A percentile compares a stretch with the other conserved stretches of the same genome.
Evolutionary conservation across 352 stramenopile genomes (phyloP).

Genomic region (Aphanomyces invadans): DNA sequence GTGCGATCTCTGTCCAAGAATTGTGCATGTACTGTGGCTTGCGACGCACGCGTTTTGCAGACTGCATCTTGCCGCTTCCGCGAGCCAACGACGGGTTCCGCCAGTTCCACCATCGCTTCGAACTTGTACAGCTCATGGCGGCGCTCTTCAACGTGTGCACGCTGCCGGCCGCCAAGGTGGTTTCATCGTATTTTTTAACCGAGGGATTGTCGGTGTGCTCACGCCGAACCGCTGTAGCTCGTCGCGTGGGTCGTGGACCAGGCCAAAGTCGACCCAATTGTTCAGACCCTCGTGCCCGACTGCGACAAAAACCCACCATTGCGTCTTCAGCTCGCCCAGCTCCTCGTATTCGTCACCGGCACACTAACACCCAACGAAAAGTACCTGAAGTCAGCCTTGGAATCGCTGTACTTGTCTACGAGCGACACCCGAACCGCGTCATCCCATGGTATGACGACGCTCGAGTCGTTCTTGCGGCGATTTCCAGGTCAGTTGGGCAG

Average conservation of each 20-base stretch:
- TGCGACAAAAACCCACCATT: background rate
- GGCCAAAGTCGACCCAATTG: constrained; percentile 3
- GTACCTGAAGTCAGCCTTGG: background rate
- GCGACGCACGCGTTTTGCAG: constrained; percentile 17
- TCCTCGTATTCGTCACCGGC: constrained; percentile 9
- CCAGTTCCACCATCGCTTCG: constrained; percentile 12
- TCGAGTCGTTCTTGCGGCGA: background rate
- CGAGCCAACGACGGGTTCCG: constrained; percentile 16
- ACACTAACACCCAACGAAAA: constrained; percentile 17
- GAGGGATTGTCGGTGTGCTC: too few relatives aligned
- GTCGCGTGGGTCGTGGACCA: background rate
- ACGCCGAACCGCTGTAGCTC: too few relatives aligned
- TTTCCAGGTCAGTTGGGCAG: constrained; percentile 11
- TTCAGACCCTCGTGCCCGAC: background rate
- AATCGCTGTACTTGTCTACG: constrained; percentile 6
- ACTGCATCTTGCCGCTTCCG: constrained; percentile 3
- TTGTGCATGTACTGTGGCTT: constrained; percentile 18
- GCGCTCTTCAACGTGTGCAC: constrained; percentile 19
- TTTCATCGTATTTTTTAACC: too few relatives aligned
- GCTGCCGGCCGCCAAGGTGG: constrained; percentile 3
- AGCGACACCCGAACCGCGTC: background rate
- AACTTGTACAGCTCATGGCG: constrained; percentile 1
- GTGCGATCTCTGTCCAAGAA: constrained; percentile 17
- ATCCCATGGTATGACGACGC: background rate
- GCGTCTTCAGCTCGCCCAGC: constrained; percentile 3